A percentile compares a stretch with the other conserved stretches of the same genome.
Conservation (phyloP, 179 eudicot species). For the Beta corolliflora region DNA sequence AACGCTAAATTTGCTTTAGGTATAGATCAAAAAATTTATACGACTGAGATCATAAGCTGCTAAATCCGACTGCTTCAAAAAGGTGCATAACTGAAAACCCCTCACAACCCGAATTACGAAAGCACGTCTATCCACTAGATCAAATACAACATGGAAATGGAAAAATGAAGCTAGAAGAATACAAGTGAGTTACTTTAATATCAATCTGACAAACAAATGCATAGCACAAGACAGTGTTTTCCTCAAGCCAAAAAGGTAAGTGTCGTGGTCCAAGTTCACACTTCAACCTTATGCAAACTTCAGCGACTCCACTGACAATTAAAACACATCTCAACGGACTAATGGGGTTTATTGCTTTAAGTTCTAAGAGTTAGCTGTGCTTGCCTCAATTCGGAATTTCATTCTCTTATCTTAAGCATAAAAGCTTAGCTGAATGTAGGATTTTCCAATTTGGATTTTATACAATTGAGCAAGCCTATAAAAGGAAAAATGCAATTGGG, state of each 20-base stretch:
- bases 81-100: not conserved
- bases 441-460: not conserved
- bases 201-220: not conserved
- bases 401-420: not conserved
- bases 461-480: not conserved
- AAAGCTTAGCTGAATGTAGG: not conserved
- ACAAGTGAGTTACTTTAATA: not conserved
- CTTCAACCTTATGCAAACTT: not conserved
- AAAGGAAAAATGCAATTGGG: not conserved
- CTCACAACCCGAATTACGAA: not conserved
- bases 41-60: conserved; percentile 3
- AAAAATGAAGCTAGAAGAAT: not conserved
- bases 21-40: not conserved
- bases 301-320: not conserved
- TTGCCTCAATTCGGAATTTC: not conserved
- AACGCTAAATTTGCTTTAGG: not conserved
- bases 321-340: not conserved
- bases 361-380: not conserved
- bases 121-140: not conserved
- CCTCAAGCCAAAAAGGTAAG: not conserved
- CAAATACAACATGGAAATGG: not conserved
- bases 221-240: not conserved
- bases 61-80: not conserved
- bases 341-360: not conserved
- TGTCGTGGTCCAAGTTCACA: not conserved